Evolutionary conservation across 257 asterid genomes (phyloP), one percentile per base, ranked within the genome.

Genomic region (Rhazya stricta): DNA sequence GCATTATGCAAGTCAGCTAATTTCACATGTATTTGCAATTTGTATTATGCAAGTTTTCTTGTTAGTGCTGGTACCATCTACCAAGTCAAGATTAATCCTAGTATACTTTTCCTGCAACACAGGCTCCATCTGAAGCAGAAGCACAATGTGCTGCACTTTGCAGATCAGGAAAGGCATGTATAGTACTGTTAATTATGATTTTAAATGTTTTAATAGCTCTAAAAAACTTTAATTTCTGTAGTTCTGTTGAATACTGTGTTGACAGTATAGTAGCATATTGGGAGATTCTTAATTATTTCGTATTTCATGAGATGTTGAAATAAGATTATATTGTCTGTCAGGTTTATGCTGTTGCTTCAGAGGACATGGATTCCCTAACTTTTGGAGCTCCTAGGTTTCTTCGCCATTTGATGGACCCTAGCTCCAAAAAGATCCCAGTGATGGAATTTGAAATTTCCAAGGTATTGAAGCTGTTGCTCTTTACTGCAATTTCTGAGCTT

Each of bases 121-220:
- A 94, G 98, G 99, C 99, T 84, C 97, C 98, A 82, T 87, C 96
- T 72, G 99, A 95, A 89, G 99, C 99, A 74, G 99, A 92, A 85
- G 98, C 99, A 61, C 89, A 92, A 80, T 95, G 99, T 91, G 96
- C 97, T 30, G 87, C 89, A 71, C 96, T 95, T 79, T 95, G 98
- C 86, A 91, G 84, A 84, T 73, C 84, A 70, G 94, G 76, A 76
- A 83, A 91, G 93, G 98, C 84, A 86, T 54, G 79, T 63, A 74
- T 81, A 34, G 53, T 72, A n/a, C 78, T 65, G 41, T 71, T 27
- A 50, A 21, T 67, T 23, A 37, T 29, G 69, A 21, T 53, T 27
- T 36, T 53, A 18, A 61, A 51, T 57, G 39, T 43, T 73, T n/a
- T 29, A 60, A 71, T 42, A 2, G n/a, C 30, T 25, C 36, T 68